Evolutionary conservation across 179 eudicot species (phyloP).

Genomic region (Sideroxylon spinosum): DNA sequence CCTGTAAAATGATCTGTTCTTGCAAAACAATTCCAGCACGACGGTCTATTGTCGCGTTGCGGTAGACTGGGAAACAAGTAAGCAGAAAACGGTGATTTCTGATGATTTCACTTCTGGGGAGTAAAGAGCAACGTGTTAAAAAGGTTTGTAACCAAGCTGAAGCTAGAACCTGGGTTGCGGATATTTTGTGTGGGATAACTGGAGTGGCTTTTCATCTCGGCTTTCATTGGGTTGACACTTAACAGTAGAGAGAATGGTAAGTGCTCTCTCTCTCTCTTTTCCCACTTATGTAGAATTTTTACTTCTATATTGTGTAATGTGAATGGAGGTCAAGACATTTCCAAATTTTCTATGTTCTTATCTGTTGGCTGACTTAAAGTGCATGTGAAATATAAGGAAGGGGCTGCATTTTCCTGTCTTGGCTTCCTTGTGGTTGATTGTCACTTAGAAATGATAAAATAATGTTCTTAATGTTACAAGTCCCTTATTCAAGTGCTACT

Average conservation of each 20-base stretch:
- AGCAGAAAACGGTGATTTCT: too few relatives aligned
- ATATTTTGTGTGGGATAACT: background rate
- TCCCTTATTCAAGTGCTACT: background rate
- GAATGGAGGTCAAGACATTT: background rate
- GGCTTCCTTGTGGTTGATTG: background rate
- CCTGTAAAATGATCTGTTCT: background rate
- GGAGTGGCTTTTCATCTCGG: background rate
- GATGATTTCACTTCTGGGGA: too few relatives aligned
- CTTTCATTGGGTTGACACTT: background rate
- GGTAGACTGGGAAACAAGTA: background rate
- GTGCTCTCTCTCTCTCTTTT: background rate
- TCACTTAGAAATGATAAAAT: background rate
- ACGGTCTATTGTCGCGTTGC: background rate
- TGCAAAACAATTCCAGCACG: background rate
- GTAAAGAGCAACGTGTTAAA: background rate
- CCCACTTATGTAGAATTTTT: background rate
- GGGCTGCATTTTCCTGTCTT: slow-evolving; percentile 3
- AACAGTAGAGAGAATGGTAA: background rate
- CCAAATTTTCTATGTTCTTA: slow-evolving; percentile 6
- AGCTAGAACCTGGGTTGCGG: background rate
- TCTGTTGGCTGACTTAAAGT: background rate
- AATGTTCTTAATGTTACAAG: background rate
- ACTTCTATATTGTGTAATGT: background rate
- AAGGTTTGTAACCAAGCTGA: background rate
- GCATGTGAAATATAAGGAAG: background rate